These are phyloP conservation scores for Magnaporthales sp. DNA, from an alignment of 2,329 filamentous ascomycete species.

Conservation along the genomic window DNA sequence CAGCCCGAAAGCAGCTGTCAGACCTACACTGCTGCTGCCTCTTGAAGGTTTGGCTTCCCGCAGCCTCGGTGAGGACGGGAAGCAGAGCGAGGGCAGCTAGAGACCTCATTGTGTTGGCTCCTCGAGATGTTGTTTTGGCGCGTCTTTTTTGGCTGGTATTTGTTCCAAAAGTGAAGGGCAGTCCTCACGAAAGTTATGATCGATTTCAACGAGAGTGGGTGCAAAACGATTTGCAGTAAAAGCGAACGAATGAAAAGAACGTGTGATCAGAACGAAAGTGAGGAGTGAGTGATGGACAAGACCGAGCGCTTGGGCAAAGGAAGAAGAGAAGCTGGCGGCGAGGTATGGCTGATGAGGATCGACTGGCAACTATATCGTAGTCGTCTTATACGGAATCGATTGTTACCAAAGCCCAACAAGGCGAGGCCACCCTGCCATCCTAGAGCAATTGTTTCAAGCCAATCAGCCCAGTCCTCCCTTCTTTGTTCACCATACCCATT, in stretches of 20 bases:
- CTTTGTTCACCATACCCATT: not conserved
- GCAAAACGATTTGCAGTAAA: not conserved
- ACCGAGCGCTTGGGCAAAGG: not conserved
- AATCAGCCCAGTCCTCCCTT: not conserved
- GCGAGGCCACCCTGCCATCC: not conserved
- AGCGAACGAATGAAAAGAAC: not conserved
- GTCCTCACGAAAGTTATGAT: not conserved
- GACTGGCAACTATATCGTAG: not conserved
- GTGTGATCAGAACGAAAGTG: not conserved
- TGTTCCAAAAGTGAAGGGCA: not conserved
- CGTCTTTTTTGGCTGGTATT: not conserved
- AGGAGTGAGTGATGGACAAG: not conserved
- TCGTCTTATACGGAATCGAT: not conserved
- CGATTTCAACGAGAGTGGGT: not conserved
- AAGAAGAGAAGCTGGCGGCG: not conserved
- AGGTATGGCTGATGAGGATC: not conserved
- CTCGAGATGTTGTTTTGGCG: not conserved
- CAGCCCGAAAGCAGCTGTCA: slow-evolving; percentile 1
- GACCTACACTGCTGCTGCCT: not conserved
- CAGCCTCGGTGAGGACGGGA: not conserved
- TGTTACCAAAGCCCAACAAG: not conserved
- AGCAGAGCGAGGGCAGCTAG: not conserved
- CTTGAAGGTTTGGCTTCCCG: not conserved
- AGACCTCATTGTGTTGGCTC: not conserved
- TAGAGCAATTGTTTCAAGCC: not conserved